phyloP scores from a whole-genome alignment of 306 rosid genomes.

The Sesbania bispinosa region DNA sequence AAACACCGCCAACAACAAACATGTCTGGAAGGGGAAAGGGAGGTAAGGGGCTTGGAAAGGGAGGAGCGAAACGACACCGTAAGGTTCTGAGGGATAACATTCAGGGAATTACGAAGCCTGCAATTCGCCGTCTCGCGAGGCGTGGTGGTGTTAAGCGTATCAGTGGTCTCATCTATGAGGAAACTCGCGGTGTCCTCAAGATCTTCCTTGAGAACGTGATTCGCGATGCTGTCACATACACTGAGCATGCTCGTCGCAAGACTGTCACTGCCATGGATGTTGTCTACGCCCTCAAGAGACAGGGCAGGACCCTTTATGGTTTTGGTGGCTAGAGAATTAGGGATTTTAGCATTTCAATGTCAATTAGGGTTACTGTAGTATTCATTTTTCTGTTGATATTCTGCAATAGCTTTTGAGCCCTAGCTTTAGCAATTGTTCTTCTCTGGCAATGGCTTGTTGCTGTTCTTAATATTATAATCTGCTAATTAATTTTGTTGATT shows the following conservation, averaged over 20 bases:
- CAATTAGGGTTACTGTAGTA: not conserved
- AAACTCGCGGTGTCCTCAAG: constrained; percentile 57
- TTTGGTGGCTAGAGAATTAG: constrained; percentile 43
- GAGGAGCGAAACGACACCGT: constrained; percentile 65
- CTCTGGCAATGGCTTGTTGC: not conserved
- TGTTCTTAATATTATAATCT: too few relatives aligned
- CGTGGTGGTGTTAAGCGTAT: constrained; percentile 63
- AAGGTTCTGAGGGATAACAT: constrained; percentile 64
- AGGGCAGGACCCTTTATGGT: constrained; percentile 58
- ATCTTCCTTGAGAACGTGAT: constrained; percentile 55
- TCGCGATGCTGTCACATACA: constrained; percentile 58
- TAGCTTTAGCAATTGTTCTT: not conserved
- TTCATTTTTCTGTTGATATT: not conserved
- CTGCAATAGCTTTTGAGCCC: not conserved
- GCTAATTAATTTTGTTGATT: too few relatives aligned
- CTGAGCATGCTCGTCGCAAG: constrained; percentile 61
- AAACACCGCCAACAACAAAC: not conserved
- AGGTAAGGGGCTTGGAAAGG: constrained; percentile 60
- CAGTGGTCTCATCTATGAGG: constrained; percentile 57
- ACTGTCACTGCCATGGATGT: constrained; percentile 65
- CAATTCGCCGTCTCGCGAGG: constrained; percentile 51
- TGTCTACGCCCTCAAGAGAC: constrained; percentile 60
- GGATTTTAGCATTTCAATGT: not conserved
- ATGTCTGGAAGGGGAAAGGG: constrained; percentile 78
- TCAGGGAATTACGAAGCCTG: constrained; percentile 61